Conservation (phyloP, 306 rosid species). For the Gastrolobium villosum region DNA sequence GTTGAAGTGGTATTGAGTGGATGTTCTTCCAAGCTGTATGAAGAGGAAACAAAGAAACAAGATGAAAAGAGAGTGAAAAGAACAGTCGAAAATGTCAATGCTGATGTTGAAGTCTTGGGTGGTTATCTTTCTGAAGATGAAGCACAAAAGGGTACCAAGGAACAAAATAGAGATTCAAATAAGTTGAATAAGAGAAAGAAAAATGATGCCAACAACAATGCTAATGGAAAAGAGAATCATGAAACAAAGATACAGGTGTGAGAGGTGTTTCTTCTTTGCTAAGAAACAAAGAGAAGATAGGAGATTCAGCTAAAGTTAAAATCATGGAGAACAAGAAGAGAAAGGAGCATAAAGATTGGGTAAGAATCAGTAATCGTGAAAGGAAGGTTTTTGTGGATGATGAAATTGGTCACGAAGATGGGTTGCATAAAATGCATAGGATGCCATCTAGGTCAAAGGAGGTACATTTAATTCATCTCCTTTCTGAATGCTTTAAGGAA, state of each 20-base stretch:
- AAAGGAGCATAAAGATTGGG: neutral
- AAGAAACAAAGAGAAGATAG: neutral
- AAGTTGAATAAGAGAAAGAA: neutral
- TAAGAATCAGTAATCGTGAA: neutral
- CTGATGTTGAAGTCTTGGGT: neutral
- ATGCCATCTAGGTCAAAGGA: conserved; percentile 34
- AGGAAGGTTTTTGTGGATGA: neutral
- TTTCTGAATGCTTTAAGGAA: conserved; percentile 31
- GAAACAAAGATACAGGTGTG: neutral
- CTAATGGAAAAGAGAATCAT: neutral
- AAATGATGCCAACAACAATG: neutral
- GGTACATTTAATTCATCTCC: neutral
- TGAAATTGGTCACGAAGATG: neutral
- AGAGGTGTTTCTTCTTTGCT: neutral
- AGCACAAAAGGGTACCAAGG: neutral
- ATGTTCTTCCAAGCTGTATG: neutral
- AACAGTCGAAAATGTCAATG: neutral
- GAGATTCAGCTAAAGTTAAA: neutral
- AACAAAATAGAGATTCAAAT: neutral
- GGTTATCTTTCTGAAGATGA: neutral
- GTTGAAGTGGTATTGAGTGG: neutral
- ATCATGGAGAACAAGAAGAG: neutral
- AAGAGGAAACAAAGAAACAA: neutral
- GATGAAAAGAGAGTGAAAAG: neutral
- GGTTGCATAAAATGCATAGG: neutral